phyloP scores from a whole-genome alignment of 108 stramenopile genomes.

The Nitzschia putrida region DNA sequence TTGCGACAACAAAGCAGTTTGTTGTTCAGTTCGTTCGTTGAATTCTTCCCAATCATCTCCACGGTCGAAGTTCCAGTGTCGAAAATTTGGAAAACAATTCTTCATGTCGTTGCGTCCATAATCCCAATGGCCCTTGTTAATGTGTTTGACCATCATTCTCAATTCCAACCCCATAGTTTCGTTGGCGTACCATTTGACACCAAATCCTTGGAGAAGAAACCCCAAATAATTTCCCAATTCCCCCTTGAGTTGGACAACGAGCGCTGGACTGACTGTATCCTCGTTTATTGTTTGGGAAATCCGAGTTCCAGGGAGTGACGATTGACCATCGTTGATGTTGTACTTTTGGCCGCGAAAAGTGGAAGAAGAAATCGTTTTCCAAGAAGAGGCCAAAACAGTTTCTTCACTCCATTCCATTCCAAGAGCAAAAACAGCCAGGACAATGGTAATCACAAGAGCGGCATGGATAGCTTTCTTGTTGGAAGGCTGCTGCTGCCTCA shows the following conservation, averaged over 20 bases:
- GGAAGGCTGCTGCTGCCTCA: too few species aligned
- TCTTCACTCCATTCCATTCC: too few species aligned
- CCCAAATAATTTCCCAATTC: conserved; percentile 51
- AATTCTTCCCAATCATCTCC: conserved; percentile 31
- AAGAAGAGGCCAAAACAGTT: too few species aligned
- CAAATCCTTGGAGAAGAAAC: conserved; percentile 21
- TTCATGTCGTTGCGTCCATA: conserved; percentile 9
- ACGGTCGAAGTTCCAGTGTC: conserved; percentile 22
- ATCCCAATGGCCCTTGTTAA: conserved; percentile 32
- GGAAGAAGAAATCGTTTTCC: too few species aligned
- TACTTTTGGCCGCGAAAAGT: too few species aligned
- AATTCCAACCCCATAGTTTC: conserved; percentile 8
- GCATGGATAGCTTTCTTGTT: too few species aligned
- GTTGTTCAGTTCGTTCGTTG: conserved; percentile 15
- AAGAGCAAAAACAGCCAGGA: too few species aligned
- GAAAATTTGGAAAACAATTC: conserved; percentile 42
- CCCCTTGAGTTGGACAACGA: conserved; percentile 39
- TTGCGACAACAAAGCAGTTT: background rate
- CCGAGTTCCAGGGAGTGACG: too few species aligned
- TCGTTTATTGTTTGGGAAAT: too few species aligned
- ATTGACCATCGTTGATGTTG: too few species aligned
- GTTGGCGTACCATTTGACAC: conserved; percentile 26
- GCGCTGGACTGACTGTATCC: conserved; percentile 10
- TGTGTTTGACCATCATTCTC: conserved; percentile 19
- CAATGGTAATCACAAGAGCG: too few species aligned